Conservation (phyloP, 352 stramenopile genomes). For the Globisporangium nodosum region DNA sequence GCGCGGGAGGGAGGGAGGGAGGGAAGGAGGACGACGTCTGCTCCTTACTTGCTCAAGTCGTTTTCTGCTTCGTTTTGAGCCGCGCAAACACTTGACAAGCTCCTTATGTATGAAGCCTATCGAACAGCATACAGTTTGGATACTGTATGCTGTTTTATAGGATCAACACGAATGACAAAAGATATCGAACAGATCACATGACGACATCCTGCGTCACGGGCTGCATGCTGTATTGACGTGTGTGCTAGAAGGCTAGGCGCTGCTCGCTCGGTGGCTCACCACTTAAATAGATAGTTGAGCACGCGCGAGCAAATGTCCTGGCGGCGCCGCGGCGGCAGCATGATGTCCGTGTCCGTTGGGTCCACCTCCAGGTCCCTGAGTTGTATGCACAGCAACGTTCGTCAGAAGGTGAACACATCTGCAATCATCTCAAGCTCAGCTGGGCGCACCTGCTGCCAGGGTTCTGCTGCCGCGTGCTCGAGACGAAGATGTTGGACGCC, state of each 20-base stretch:
- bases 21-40: neutral
- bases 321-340: constrained; percentile 65
- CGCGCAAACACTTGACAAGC: constrained; percentile 4
- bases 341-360: constrained; percentile 69
- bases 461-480: constrained; percentile 34
- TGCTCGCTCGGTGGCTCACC: constrained; percentile 27
- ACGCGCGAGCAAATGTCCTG: constrained; percentile 80
- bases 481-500: constrained; percentile 46
- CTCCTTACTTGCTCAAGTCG: neutral
- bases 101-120: too few species aligned
- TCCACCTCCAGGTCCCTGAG: constrained; percentile 63
- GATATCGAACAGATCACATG: too few species aligned
- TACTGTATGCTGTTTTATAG: neutral
- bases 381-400: neutral
- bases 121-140: too few species aligned
- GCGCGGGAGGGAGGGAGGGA: too few species aligned
- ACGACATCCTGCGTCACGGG: too few species aligned
- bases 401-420: neutral
- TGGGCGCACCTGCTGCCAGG: constrained; percentile 24
- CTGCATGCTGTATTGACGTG: neutral
- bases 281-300: constrained; percentile 84
- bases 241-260: neutral
- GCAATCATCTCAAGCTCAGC: neutral
- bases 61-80: constrained; percentile 9
- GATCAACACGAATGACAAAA: too few species aligned